Evolutionary conservation across 2,329 filamentous ascomycete species (phyloP).

Genomic region (Epichloe brachyelytri): DNA sequence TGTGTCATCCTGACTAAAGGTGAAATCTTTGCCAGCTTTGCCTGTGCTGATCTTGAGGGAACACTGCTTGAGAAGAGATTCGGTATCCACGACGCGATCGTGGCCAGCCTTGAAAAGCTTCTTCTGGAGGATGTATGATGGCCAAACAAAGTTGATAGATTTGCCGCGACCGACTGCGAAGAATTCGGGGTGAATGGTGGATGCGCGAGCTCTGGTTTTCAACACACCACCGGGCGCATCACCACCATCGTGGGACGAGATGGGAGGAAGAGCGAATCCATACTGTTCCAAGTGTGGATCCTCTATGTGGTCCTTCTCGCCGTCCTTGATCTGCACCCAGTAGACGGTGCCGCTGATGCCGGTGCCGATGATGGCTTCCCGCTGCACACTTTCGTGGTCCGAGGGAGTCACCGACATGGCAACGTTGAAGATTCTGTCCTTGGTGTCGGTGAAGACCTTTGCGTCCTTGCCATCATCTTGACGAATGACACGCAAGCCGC

Average conservation of each 20-base stretch:
- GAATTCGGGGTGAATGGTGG: conserved; percentile 78
- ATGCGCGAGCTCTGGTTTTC: conserved; percentile 89
- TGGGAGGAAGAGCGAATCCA: conserved; percentile 80
- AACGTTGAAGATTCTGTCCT: conserved; percentile 92
- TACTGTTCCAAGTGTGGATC: conserved; percentile 69
- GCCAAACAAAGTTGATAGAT: conserved; percentile 82
- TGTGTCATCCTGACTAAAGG: conserved; percentile 92
- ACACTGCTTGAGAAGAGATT: conserved; percentile 75
- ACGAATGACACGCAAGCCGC: conserved; percentile 82
- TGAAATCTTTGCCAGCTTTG: conserved; percentile 96
- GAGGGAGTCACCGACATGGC: conserved; percentile 59
- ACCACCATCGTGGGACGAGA: conserved; percentile 74
- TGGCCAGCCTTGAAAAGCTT: conserved; percentile 50
- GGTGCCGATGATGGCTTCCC: conserved; percentile 80
- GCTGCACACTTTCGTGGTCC: conserved; percentile 42
- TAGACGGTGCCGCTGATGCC: conserved; percentile 95
- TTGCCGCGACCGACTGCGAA: conserved; percentile 94
- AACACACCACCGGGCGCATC: conserved; percentile 84
- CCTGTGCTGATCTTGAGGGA: conserved; percentile 90
- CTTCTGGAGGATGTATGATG: conserved; percentile 48
- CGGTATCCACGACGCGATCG: conserved; percentile 66
- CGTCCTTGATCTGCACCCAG: conserved; percentile 72
- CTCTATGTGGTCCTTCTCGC: conserved; percentile 67
- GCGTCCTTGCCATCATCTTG: conserved; percentile 88
- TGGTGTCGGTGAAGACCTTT: conserved; percentile 80